Evolutionary conservation across 176 grass and related monocot genomes (phyloP).

Genomic region (Phragmites australis): DNA sequence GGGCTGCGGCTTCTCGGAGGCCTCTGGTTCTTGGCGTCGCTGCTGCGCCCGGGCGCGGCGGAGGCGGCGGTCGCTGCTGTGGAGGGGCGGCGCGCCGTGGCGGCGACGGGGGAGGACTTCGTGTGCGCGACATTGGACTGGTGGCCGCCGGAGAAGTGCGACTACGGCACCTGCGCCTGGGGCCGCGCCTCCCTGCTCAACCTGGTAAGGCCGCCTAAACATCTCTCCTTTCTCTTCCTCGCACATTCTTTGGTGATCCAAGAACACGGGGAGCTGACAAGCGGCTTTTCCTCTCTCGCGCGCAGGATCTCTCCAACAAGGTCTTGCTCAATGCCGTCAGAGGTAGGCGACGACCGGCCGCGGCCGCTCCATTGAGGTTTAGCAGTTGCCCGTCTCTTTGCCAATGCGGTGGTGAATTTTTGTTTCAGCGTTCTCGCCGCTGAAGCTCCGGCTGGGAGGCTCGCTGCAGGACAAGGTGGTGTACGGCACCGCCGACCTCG

Average conservation of each 20-base stretch:
- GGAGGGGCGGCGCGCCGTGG: conserved; percentile 59
- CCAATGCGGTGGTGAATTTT: background rate
- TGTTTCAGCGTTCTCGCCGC: conserved; percentile 58
- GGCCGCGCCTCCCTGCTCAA: conserved; percentile 77
- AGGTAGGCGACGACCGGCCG: conserved; percentile 50
- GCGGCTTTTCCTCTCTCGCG: background rate
- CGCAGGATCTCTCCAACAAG: conserved; percentile 84
- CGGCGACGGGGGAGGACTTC: conserved; percentile 72
- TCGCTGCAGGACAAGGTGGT: conserved; percentile 67
- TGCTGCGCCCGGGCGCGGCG: conserved; percentile 32
- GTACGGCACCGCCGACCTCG: conserved; percentile 37
- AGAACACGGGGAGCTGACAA: background rate
- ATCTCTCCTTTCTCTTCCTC: background rate
- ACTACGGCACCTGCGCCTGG: conserved; percentile 96
- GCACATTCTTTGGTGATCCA: background rate
- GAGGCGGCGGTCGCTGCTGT: conserved; percentile 16
- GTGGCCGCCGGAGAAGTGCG: conserved; percentile 97
- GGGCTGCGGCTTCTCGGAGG: conserved; percentile 17
- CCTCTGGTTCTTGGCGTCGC: conserved; percentile 42
- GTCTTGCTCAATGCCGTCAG: conserved; percentile 75
- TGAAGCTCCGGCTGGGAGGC: conserved; percentile 68
- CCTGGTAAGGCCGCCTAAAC: conserved; percentile 42
- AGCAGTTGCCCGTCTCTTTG: background rate
- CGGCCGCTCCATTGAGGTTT: background rate
- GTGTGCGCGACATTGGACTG: conserved; percentile 93